Conservation (phyloP, 345 rosid genomes). For the Syzygium grande region DNA sequence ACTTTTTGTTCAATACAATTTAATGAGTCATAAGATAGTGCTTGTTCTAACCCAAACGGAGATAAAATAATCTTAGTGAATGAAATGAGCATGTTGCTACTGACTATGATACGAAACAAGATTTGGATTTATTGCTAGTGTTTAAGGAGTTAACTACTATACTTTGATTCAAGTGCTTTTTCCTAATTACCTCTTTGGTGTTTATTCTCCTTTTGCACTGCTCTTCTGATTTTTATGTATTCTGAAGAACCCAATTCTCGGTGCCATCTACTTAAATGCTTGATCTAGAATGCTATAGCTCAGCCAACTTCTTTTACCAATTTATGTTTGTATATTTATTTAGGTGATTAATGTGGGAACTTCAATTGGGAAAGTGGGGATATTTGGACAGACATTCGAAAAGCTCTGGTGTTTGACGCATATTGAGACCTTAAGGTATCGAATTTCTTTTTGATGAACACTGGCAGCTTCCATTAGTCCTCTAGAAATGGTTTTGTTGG, state of each 20-base stretch:
- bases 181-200: not conserved
- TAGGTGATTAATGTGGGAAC: slow-evolving; percentile 92
- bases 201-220: not conserved
- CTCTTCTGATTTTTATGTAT: not conserved
- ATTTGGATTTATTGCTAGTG: not conserved
- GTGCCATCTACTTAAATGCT: not conserved
- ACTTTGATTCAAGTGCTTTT: not conserved
- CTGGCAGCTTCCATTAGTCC: not conserved
- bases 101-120: not conserved
- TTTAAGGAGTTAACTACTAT: not conserved
- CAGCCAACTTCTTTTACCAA: not conserved
- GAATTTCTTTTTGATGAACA: not conserved
- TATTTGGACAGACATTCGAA: slow-evolving; percentile 49
- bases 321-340: not conserved
- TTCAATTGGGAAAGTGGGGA: slow-evolving; percentile 78
- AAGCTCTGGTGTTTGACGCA: slow-evolving; percentile 95
- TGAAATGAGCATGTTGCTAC: not conserved
- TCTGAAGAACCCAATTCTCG: not conserved
- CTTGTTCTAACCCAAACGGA: not conserved
- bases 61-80: not conserved
- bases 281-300: not conserved
- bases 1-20: not conserved
- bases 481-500: not conserved
- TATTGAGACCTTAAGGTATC: slow-evolving; percentile 82
- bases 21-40: not conserved